phyloP scores from a whole-genome alignment of 2,329 filamentous ascomycete genomes.

The Bimuria novae-zelandiae region DNA sequence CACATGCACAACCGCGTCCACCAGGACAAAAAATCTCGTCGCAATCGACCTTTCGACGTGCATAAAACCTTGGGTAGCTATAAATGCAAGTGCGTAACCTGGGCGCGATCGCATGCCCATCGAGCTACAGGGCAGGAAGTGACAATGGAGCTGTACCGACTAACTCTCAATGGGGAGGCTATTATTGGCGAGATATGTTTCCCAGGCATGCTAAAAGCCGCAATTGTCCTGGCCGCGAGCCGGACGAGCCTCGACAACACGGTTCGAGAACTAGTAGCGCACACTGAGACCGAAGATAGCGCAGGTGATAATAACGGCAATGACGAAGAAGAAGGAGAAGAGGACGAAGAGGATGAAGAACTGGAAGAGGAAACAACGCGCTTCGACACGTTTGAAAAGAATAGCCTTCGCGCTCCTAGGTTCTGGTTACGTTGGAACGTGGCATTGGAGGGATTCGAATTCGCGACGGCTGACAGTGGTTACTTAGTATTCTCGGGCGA shows the following conservation, averaged over 20 bases:
- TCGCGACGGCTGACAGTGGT: constrained; percentile 19
- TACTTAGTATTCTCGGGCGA: constrained; percentile 29
- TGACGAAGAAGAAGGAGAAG: constrained; percentile 8
- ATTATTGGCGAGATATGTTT: constrained; percentile 25
- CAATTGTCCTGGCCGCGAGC: constrained; percentile 26
- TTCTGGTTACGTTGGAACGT: constrained; percentile 35
- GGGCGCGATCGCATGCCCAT: constrained; percentile 13
- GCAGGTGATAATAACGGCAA: constrained; percentile 2
- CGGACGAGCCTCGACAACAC: constrained; percentile 17
- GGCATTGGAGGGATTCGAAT: not conserved
- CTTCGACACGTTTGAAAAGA: constrained; percentile 31
- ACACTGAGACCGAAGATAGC: not conserved
- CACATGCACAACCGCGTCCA: constrained; percentile 31
- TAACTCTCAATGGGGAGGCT: constrained; percentile 25
- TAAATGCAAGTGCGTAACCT: constrained; percentile 25
- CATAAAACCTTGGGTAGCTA: constrained; percentile 31
- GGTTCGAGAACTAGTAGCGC: constrained; percentile 8
- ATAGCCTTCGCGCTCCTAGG: constrained; percentile 32
- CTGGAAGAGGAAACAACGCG: constrained; percentile 12
- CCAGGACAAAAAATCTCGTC: constrained; percentile 17
- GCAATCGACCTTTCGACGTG: constrained; percentile 24
- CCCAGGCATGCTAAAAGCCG: constrained; percentile 19
- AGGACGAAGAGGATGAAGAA: not conserved
- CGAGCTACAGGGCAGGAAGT: constrained; percentile 10
- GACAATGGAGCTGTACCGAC: constrained; percentile 24